Evolutionary conservation across 768 basidiomycete genomes (phyloP).

Genomic region (Hygrophorus pudorinus): DNA sequence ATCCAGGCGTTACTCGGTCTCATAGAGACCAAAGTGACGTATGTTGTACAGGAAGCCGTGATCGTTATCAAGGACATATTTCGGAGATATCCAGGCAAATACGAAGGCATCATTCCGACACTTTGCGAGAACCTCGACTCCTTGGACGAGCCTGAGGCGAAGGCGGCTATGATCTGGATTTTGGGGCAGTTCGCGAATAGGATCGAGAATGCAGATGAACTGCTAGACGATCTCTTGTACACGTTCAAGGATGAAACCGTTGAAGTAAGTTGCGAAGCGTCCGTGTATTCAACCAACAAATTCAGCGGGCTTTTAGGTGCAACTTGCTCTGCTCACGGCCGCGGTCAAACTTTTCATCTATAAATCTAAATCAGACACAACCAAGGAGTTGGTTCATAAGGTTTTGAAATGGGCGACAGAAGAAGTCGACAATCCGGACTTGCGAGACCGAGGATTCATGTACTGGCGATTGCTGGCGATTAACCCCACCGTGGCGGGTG

Average conservation of each 20-base stretch:
- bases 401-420: slow-evolving; percentile 97
- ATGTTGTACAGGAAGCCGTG: slow-evolving; percentile 94
- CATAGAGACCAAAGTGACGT: slow-evolving; percentile 87
- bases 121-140: slow-evolving; percentile 88
- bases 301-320: slow-evolving; percentile 49
- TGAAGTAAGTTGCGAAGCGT: slow-evolving; percentile 48
- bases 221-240: slow-evolving; percentile 85
- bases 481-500: slow-evolving; percentile 79
- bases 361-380: slow-evolving; percentile 71
- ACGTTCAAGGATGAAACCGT: slow-evolving; percentile 89
- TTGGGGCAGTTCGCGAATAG: slow-evolving; percentile 91
- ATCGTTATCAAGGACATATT: slow-evolving; percentile 99
- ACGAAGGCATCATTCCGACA: slow-evolving; percentile 91
- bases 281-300: background rate
- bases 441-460: slow-evolving; percentile 97
- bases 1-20: slow-evolving; percentile 79
- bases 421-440: slow-evolving; percentile 95
- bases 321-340: slow-evolving; percentile 89
- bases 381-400: slow-evolving; percentile 87
- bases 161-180: slow-evolving; percentile 97
- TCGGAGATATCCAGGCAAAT: slow-evolving; percentile 91
- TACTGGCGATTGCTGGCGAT: slow-evolving; percentile 97
- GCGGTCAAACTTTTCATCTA: slow-evolving; percentile 94
- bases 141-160: slow-evolving; percentile 92
- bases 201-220: slow-evolving; percentile 92